Conservation (phyloP, 2,329 filamentous ascomycete species). For the Torrubiella hemipterigena region DNA sequence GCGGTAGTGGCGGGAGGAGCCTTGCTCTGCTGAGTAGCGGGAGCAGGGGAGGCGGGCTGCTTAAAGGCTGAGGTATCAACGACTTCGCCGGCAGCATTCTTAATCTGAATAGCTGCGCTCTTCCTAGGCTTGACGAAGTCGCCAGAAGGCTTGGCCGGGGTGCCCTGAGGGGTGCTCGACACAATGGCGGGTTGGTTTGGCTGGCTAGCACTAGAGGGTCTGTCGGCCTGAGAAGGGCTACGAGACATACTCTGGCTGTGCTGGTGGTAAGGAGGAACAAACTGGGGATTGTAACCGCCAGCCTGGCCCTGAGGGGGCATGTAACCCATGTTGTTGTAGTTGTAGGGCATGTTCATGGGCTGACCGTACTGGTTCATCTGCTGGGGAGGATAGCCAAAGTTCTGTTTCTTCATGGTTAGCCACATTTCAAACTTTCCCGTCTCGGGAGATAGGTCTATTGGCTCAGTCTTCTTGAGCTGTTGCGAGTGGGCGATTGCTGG, state of each 20-base stretch:
- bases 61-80: constrained; percentile 56
- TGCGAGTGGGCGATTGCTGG: too few relatives aligned
- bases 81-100: constrained; percentile 67
- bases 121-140: constrained; percentile 45
- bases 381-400: constrained; percentile 40
- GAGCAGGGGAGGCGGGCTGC: constrained; percentile 43
- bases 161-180: constrained; percentile 47
- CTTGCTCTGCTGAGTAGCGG: constrained; percentile 34
- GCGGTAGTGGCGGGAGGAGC: constrained; percentile 62
- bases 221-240: constrained; percentile 65
- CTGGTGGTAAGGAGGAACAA: constrained; percentile 28
- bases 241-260: constrained; percentile 68
- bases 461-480: constrained; percentile 13
- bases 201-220: constrained; percentile 55
- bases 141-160: constrained; percentile 27
- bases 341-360: constrained; percentile 26
- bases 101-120: constrained; percentile 72
- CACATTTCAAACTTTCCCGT: constrained; percentile 59
- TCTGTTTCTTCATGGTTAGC: constrained; percentile 62
- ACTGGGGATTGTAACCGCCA: constrained; percentile 38
- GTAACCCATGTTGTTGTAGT: constrained; percentile 35
- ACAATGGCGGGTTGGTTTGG: constrained; percentile 44
- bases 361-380: constrained; percentile 26
- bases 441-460: constrained; percentile 54
- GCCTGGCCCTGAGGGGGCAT: constrained; percentile 35